These are phyloP conservation scores for Blastobotrys malaysiensis DNA, from an alignment of 1,139 yeast species.

Conservation along the genomic window DNA sequence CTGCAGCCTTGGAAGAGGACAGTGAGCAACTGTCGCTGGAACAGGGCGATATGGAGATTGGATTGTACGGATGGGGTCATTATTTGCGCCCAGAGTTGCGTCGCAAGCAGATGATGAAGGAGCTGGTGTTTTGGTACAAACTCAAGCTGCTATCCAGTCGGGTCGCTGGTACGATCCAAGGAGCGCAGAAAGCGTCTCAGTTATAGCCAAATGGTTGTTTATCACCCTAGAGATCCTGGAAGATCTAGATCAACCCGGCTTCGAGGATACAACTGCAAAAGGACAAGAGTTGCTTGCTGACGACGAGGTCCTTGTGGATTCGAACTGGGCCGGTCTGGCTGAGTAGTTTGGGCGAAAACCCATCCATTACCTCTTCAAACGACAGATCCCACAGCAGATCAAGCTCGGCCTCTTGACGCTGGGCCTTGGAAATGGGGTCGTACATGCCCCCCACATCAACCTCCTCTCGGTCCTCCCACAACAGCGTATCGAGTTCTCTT, in stretches of 20 bases:
- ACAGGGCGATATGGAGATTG: conserved; percentile 11
- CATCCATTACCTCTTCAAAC: background rate
- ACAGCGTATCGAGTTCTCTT: conserved; percentile 1
- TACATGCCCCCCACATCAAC: background rate
- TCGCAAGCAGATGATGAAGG: conserved; percentile 14
- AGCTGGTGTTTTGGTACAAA: conserved; percentile 16
- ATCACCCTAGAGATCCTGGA: no score
- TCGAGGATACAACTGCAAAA: background rate
- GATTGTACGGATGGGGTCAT: conserved; percentile 13
- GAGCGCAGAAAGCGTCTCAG: background rate
- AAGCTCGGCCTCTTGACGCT: background rate
- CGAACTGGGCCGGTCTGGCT: background rate
- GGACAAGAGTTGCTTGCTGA: background rate
- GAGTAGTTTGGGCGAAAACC: background rate
- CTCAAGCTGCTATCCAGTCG: conserved; percentile 14
- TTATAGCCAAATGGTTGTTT: no score
- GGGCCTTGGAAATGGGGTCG: background rate
- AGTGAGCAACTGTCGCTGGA: background rate
- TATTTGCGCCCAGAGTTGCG: conserved; percentile 11
- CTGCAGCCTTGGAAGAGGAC: background rate
- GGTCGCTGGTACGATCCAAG: conserved; percentile 12
- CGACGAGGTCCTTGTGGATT: background rate
- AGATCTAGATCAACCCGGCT: background rate
- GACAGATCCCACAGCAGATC: background rate
- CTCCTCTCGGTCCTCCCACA: background rate